Conservation (phyloP, 2,329 filamentous ascomycete species). For the Colletotrichum falcatum region DNA sequence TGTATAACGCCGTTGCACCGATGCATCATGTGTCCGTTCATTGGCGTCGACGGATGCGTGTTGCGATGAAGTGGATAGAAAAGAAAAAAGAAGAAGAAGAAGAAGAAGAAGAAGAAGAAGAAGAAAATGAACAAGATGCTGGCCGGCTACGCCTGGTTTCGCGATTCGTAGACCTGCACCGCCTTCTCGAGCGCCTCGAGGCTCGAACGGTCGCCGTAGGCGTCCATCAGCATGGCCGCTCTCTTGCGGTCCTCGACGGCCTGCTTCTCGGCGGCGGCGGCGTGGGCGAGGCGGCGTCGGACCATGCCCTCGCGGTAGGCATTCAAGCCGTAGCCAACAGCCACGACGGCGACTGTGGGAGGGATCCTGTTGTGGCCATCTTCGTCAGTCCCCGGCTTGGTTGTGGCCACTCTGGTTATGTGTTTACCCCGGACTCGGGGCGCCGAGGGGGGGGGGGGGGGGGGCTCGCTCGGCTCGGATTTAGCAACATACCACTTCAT, state of each 20-base stretch:
- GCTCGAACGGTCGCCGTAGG: constrained; percentile 63
- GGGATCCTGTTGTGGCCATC: constrained; percentile 47
- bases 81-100: too few species aligned
- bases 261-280: constrained; percentile 50
- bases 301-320: constrained; percentile 47
- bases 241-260: constrained; percentile 51
- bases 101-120: too few species aligned
- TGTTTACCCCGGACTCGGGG: constrained; percentile 17
- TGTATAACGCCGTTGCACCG: constrained; percentile 28
- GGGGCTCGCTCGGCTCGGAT: constrained; percentile 7
- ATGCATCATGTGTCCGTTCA: constrained; percentile 21
- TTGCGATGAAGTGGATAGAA: neutral
- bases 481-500: constrained; percentile 49
- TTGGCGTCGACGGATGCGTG: neutral
- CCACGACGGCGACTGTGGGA: constrained; percentile 48
- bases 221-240: constrained; percentile 59
- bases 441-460: too few species aligned
- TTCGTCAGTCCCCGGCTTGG: constrained; percentile 15
- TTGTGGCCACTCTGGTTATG: neutral
- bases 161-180: constrained; percentile 58
- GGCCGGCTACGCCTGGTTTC: constrained; percentile 28
- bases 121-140: neutral
- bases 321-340: constrained; percentile 52
- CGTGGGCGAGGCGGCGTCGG: constrained; percentile 45
- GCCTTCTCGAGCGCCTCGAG: constrained; percentile 62